Evolutionary conservation across 192 early-diverging fungal genomes (phyloP).

Genomic region (Ambispora gerdemannii): DNA sequence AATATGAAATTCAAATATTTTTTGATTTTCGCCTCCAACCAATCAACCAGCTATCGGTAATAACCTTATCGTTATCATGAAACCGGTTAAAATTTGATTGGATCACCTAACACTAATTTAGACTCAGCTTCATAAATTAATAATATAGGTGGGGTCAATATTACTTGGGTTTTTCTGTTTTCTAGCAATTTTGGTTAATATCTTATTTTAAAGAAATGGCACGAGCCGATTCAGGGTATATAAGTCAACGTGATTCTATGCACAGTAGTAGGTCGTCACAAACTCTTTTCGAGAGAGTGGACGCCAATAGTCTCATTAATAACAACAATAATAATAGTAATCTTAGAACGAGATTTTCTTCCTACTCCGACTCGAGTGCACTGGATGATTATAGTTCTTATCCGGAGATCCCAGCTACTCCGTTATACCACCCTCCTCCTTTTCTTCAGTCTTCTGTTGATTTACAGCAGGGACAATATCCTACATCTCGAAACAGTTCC

Average conservation of each 20-base stretch:
- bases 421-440: background rate
- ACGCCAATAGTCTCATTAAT: background rate
- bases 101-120: too few species aligned
- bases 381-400: background rate
- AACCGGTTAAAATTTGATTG: too few species aligned
- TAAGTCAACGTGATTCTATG: constrained; percentile 5
- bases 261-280: background rate
- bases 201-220: constrained; percentile 12
- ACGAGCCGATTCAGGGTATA: constrained; percentile 20
- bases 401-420: background rate
- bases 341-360: background rate
- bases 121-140: too few species aligned
- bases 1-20: too few species aligned
- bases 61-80: too few species aligned
- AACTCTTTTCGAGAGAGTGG: background rate
- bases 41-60: too few species aligned
- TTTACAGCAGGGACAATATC: background rate
- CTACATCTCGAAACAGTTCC: too few species aligned
- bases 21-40: too few species aligned
- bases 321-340: too few species aligned
- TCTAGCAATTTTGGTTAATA: too few species aligned
- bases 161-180: too few species aligned
- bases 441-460: background rate
- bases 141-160: too few species aligned
- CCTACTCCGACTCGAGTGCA: background rate